Evolutionary conservation across 2,329 filamentous ascomycete genomes (phyloP).

Genomic region (Ophiostoma australiae): DNA sequence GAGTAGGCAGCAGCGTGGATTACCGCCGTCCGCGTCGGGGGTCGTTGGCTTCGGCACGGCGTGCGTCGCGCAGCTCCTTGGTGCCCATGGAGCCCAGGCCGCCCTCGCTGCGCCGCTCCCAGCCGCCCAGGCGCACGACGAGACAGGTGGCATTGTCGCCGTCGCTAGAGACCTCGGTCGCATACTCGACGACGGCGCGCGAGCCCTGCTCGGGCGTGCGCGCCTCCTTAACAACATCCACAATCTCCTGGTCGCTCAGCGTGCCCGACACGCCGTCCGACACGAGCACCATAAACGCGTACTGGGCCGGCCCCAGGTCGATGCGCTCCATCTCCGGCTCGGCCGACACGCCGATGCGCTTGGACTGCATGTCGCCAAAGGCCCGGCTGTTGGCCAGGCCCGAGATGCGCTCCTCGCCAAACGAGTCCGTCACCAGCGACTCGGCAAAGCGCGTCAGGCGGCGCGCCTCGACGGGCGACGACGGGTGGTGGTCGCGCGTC

Average conservation of each 20-base stretch:
- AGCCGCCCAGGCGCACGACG: conserved; percentile 62
- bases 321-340: conserved; percentile 82
- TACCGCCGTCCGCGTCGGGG: conserved; percentile 63
- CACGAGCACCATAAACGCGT: conserved; percentile 81
- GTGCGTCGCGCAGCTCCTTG: conserved; percentile 83
- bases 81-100: conserved; percentile 85
- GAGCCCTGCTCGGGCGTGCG: conserved; percentile 83
- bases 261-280: conserved; percentile 85
- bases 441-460: conserved; percentile 72
- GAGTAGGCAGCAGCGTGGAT: conserved; percentile 6
- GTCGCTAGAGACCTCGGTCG: conserved; percentile 70
- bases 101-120: conserved; percentile 72
- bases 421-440: conserved; percentile 86
- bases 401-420: conserved; percentile 92
- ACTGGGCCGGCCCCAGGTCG: conserved; percentile 77
- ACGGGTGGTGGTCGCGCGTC: conserved; percentile 89
- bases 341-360: conserved; percentile 88
- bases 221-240: conserved; percentile 92
- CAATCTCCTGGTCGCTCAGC: conserved; percentile 87
- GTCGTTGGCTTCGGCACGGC: conserved; percentile 73
- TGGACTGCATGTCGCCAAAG: conserved; percentile 88
- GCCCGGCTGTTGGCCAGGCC: conserved; percentile 90
- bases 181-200: conserved; percentile 73
- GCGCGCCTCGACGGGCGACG: conserved; percentile 75
- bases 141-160: conserved; percentile 67